These are phyloP conservation scores for Suillus discolor DNA, from an alignment of 768 basidiomycete species.

Conservation along the genomic window DNA sequence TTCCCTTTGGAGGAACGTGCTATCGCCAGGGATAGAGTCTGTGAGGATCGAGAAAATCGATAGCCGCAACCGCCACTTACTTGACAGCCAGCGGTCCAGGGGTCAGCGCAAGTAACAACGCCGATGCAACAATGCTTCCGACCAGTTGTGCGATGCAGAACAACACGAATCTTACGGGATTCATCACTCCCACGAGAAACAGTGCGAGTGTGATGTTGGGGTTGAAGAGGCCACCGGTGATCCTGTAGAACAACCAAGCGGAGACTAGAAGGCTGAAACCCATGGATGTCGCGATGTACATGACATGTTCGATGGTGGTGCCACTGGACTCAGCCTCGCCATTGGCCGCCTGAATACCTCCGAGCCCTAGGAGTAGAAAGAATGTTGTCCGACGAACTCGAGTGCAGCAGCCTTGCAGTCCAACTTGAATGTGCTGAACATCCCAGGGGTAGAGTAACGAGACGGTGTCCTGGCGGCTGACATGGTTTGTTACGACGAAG, in stretches of 20 bases:
- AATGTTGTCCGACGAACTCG: constrained; percentile 59
- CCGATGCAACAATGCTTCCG: constrained; percentile 63
- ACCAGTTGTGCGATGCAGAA: constrained; percentile 63
- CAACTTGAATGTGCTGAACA: constrained; percentile 33
- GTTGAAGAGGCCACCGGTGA: constrained; percentile 68
- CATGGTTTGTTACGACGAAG: not conserved
- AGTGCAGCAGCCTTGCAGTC: constrained; percentile 54
- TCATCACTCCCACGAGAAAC: constrained; percentile 55
- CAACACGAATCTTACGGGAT: constrained; percentile 57
- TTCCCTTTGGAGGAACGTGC: constrained; percentile 50
- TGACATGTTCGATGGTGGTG: constrained; percentile 41
- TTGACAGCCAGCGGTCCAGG: constrained; percentile 57
- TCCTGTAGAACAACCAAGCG: constrained; percentile 69
- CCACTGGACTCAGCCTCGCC: constrained; percentile 35
- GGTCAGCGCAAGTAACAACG: constrained; percentile 54
- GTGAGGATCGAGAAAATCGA: not conserved
- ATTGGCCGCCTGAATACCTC: constrained; percentile 61
- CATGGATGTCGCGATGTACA: constrained; percentile 63
- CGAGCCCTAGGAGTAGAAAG: constrained; percentile 67
- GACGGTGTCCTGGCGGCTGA: constrained; percentile 6
- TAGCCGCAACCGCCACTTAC: constrained; percentile 36
- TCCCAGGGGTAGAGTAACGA: constrained; percentile 8
- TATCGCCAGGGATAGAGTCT: constrained; percentile 21
- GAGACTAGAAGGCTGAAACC: constrained; percentile 63
- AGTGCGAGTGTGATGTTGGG: constrained; percentile 64